Evolutionary conservation across 106 monocot genomes (phyloP), one percentile per base, ranked within the genome.

Genomic region (Dioscorea alata): DNA sequence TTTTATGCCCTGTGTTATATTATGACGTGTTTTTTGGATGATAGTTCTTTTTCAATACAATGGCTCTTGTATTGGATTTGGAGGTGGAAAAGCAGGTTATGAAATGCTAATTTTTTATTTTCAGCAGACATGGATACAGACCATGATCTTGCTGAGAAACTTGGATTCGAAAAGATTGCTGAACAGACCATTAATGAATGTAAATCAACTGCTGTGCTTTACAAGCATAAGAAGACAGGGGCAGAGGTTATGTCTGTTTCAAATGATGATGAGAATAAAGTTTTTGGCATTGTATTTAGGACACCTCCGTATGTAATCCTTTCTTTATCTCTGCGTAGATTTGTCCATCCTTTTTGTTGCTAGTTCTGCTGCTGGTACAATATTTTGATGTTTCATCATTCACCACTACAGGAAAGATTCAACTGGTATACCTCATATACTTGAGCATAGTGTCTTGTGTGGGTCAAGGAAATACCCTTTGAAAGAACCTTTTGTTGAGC

Each of bases 371-470:
- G 2, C 18, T 54, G 5, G 54, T 54, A 19, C 54, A 54, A 54
- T 54, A 54, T 16, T 54, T 54, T 54, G 15, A 19, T 54, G 54
- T 4, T 1, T 14, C 9, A 5, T 19, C 9, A 5, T 8, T 54
- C 18, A 13, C 19, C 32, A 34, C 42, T 87, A 59, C 92, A 99
- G 97, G 74, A 87, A 93, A 57, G 85, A 99, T 83, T 99, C 97
- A 33, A 99, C 92, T 51, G 97, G 97, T 56, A 99, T 99, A 61
- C 97, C 97, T 74, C 97, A 99, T 74, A 99, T 99, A 71, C 85
- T 99, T n/a, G 97, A 99, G 76, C 97, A 99, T 62, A 90, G 97
- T 77, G 97, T 99, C 12, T 75, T 99, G 20, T 99, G 97, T 79
- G 97, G 97, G 66, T 99, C 97, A 34, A 90, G 92, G 75, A 99